Conservation (phyloP, 2,329 filamentous ascomycete genomes). For the Cytospora piceicola region DNA sequence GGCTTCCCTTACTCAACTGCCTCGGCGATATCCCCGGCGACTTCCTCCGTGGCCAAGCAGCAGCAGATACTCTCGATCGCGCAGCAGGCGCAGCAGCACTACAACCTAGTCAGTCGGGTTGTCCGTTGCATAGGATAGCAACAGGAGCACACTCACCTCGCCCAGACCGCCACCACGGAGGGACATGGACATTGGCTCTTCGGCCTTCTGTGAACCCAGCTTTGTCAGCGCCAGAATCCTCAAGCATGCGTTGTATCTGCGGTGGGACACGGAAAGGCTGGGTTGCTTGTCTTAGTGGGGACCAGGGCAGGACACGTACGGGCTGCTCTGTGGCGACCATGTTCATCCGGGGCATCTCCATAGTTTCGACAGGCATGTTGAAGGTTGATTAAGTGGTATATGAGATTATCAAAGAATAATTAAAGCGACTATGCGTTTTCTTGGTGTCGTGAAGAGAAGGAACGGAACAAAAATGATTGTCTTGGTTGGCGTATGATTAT, state of each 20-base stretch:
- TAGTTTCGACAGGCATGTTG: slow-evolving; percentile 28
- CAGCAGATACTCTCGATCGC: slow-evolving; percentile 33
- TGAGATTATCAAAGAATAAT: background rate
- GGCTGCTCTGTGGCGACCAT: slow-evolving; percentile 35
- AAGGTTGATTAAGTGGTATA: slow-evolving; percentile 13
- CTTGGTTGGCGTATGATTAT: slow-evolving; percentile 3
- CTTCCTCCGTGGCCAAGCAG: slow-evolving; percentile 33
- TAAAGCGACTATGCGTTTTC: background rate
- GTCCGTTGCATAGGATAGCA: background rate
- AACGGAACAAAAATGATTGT: background rate
- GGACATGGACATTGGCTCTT: slow-evolving; percentile 35
- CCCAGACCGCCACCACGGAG: slow-evolving; percentile 35
- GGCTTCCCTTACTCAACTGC: slow-evolving; percentile 28
- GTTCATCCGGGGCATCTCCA: slow-evolving; percentile 29
- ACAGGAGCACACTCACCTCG: slow-evolving; percentile 24
- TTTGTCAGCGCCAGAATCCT: background rate
- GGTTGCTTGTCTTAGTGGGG: slow-evolving; percentile 6
- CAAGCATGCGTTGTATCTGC: background rate
- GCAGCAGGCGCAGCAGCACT: slow-evolving; percentile 24
- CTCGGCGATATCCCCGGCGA: slow-evolving; percentile 33
- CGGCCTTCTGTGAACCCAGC: slow-evolving; percentile 20
- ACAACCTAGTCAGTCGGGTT: background rate
- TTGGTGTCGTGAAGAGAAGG: background rate
- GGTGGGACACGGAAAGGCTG: slow-evolving; percentile 1
- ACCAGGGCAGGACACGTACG: slow-evolving; percentile 33